Conservation (phyloP, 768 basidiomycete genomes). For the Galerina marginata region DNA sequence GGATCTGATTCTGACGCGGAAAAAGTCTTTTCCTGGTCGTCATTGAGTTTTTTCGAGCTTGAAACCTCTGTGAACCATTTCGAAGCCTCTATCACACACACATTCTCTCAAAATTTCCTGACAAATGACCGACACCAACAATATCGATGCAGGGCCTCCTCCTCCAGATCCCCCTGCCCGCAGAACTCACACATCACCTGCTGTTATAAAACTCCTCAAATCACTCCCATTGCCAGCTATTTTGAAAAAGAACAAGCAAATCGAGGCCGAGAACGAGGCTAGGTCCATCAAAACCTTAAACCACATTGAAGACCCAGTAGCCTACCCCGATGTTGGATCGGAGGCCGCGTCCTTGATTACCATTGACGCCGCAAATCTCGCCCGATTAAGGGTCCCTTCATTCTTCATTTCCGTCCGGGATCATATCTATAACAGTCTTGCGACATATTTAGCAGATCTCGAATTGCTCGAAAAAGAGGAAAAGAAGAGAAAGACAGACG, state of each 20-base stretch:
- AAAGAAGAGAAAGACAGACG: neutral
- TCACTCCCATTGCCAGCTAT: neutral
- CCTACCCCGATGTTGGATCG: conserved; percentile 8
- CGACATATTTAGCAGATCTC: neutral
- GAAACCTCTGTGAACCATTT: too few relatives aligned
- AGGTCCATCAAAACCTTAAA: conserved; percentile 2
- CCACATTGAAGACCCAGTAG: neutral
- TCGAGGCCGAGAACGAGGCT: conserved; percentile 14
- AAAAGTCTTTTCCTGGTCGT: too few relatives aligned
- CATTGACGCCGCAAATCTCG: conserved; percentile 5
- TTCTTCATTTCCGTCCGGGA: neutral
- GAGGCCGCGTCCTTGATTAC: conserved; percentile 14
- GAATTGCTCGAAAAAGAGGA: conserved; percentile 7
- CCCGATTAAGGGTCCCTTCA: neutral
- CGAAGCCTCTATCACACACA: too few relatives aligned
- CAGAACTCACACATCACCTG: neutral
- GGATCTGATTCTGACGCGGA: too few relatives aligned
- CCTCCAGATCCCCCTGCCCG: too few relatives aligned
- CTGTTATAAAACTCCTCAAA: conserved; percentile 5
- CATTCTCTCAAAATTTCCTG: too few relatives aligned
- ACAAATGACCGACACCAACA: too few relatives aligned
- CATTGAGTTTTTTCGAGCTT: too few relatives aligned
- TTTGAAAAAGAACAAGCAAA: conserved; percentile 15
- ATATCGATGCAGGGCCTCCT: too few relatives aligned
- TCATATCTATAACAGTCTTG: conserved; percentile 1